Evolutionary conservation across 2,329 filamentous ascomycete species (phyloP).

Genomic region (Sporothrix humicola): DNA sequence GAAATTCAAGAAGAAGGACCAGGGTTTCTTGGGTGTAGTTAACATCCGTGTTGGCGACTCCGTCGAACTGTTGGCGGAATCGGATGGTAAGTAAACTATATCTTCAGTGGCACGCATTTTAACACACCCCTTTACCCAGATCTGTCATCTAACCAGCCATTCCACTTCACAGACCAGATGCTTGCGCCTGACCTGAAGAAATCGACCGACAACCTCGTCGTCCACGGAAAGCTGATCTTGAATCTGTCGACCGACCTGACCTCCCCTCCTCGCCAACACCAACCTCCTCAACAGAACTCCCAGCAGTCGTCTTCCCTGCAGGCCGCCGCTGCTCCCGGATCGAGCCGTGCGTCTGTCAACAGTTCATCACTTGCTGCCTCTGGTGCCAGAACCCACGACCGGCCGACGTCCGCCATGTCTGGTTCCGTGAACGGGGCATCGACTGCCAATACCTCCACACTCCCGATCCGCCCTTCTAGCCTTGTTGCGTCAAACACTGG

Average conservation of each 20-base stretch:
- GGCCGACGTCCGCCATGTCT: conserved; percentile 61
- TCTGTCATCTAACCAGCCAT: conserved; percentile 36
- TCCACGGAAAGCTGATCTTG: conserved; percentile 96
- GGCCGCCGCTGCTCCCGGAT: conserved; percentile 51
- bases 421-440: conserved; percentile 51
- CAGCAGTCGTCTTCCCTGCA: conserved; percentile 33
- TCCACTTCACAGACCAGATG: conserved; percentile 81
- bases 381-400: conserved; percentile 53
- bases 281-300: conserved; percentile 34
- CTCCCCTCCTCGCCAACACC: conserved; percentile 63
- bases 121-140: conserved; percentile 33
- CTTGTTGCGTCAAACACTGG: conserved; percentile 47
- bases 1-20: conserved; percentile 99
- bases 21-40: conserved; percentile 96
- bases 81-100: conserved; percentile 70
- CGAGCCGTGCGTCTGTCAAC: conserved; percentile 40
- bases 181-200: conserved; percentile 96
- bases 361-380: conserved; percentile 53
- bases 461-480: conserved; percentile 57
- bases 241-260: conserved; percentile 92
- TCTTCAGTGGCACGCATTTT: neutral
- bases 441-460: conserved; percentile 46
- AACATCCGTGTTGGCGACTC: conserved; percentile 95
- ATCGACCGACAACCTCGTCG: conserved; percentile 95
- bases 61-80: conserved; percentile 85